Percentiles rank a stretch among this genome's conserved stretches.
phyloP scores from a whole-genome alignment of 225 moss, liverwort and hornwort genomes.

The Marchantia polymorpha region DNA sequence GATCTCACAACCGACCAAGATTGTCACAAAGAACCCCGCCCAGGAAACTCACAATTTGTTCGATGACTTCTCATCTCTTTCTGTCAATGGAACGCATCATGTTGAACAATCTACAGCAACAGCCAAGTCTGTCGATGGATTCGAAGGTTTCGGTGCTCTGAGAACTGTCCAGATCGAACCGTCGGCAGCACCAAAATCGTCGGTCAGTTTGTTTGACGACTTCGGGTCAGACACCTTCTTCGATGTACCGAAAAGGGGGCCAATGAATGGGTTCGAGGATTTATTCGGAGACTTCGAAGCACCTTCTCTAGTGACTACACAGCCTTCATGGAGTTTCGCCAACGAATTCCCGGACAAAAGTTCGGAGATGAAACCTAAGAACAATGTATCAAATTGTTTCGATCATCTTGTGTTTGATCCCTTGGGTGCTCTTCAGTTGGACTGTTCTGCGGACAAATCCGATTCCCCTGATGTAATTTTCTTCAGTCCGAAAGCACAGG shows the following conservation, averaged over 20 bases:
- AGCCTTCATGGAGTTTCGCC: slow-evolving; percentile 1
- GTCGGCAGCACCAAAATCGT: not conserved
- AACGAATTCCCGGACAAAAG: not conserved
- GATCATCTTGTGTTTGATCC: slow-evolving; percentile 12
- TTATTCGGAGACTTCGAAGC: slow-evolving; percentile 11
- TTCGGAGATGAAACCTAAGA: not conserved
- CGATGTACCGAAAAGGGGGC: not conserved
- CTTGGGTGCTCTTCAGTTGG: slow-evolving; percentile 5
- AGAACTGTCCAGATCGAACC: slow-evolving; percentile 8
- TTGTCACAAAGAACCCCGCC: not conserved
- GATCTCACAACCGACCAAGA: not conserved
- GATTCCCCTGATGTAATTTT: slow-evolving; percentile 8
- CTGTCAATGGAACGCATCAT: not conserved
- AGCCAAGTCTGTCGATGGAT: not conserved
- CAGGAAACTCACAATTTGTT: not conserved
- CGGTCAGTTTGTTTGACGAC: not conserved
- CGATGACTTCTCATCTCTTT: slow-evolving; percentile 7
- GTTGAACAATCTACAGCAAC: not conserved
- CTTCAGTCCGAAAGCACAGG: slow-evolving; percentile 18
- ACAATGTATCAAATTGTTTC: not conserved
- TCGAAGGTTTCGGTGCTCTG: not conserved
- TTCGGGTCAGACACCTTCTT: slow-evolving; percentile 1
- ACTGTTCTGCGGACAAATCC: not conserved
- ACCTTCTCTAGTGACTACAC: not conserved
- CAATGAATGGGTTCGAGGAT: slow-evolving; percentile 19